Evolutionary conservation across 2,329 filamentous ascomycete species (phyloP), one percentile per base, ranked within the genome.

Genomic region (Aspergillus sp.): DNA sequence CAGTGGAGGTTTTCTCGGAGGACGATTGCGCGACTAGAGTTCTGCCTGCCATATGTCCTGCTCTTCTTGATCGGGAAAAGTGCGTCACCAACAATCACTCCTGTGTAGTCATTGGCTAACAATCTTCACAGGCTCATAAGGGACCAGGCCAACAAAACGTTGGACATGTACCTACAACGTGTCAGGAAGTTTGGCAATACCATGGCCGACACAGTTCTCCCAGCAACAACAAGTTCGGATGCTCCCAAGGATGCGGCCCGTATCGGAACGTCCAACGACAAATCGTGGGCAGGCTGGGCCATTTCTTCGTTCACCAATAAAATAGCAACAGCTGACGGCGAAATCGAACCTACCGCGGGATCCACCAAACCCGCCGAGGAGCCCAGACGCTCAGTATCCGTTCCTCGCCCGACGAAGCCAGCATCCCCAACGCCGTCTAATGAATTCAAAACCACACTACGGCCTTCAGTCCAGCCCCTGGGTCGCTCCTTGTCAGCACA

Each of bases 221-320:
- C 91, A 39, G 84, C 90, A 0, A 82, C 87, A 17, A 79, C 79
- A 22, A 76, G 83, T 3, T 73, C 81, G 12, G 75, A 80, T 22
- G 61, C 64, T 22, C 72, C 75, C 30, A 73, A 77, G 41, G 70
- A 75, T 19, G 82, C 84, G 1, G 88, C 90, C 1, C 85, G 91
- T 34, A 95, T 96, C 82, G 87, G 88, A 61, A 95, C 91, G 1
- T 89, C 91, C 59, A 84, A 82, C 40, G 83, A 88, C 54, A 80
- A 83, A 20, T 86, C 87, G 3, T 98, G 95, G 95, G 86, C 95
- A 1, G 95, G 95, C 12, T 99, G 95, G 95, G 95, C 95, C 1
- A 97, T 99, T 54, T 98, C 95, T 0, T 97, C 92, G 1, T 99
- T 99, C 71, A 98, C 95, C 2, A 98, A 98, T 75, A 97, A 96